phyloP scores from a whole-genome alignment of 2,329 filamentous ascomycete species.

The Chalaropsis thielavioides region DNA sequence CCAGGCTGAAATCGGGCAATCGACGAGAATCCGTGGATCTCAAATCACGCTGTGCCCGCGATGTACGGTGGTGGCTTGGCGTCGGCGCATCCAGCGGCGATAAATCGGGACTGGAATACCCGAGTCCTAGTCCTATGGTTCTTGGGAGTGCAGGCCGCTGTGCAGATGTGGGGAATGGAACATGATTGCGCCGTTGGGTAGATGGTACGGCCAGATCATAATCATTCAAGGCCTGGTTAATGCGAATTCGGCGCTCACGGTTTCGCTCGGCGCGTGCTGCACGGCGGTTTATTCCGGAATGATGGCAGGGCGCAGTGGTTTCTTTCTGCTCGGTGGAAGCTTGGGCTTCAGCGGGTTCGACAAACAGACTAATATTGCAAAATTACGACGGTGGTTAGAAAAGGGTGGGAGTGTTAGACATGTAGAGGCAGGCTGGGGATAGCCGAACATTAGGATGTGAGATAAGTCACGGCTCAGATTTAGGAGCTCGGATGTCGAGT shows the following conservation, averaged over 20 bases:
- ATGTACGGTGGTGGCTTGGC: neutral
- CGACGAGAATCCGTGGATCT: neutral
- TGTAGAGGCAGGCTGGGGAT: neutral
- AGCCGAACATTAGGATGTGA: neutral
- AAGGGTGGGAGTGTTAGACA: neutral
- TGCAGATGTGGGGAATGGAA: neutral
- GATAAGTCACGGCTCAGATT: neutral
- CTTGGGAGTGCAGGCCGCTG: neutral
- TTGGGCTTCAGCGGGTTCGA: neutral
- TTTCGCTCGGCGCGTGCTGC: neutral
- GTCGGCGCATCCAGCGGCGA: neutral
- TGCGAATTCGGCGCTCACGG: neutral
- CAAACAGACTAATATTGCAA: neutral
- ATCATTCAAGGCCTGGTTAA: neutral
- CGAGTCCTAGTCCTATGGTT: neutral
- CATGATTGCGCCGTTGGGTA: neutral
- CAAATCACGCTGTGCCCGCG: neutral
- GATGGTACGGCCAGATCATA: neutral
- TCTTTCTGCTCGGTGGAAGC: neutral
- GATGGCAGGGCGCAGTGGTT: neutral
- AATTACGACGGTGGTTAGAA: neutral
- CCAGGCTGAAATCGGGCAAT: neutral
- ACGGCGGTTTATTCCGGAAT: neutral
- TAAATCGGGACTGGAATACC: neutral
- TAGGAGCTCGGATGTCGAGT: neutral